Base-by-base conservation (phyloP, 768 basidiomycete genomes). In the Phaeotremella fagi region DNA sequence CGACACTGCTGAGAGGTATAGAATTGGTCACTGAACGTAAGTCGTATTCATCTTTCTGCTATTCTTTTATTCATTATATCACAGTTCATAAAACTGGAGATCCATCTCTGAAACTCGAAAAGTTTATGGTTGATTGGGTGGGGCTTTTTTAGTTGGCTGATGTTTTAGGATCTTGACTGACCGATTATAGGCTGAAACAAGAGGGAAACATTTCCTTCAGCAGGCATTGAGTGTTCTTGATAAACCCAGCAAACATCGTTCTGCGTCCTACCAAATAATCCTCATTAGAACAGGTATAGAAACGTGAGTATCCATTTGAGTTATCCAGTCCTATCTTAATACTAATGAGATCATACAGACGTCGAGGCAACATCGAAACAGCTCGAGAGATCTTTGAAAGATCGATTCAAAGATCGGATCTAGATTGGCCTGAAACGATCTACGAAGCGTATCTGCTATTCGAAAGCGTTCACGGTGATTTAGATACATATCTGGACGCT, bases 391-490 rank as follows among this genome's bases (percentile, higher is more conserved):
- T 82, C 5, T 94, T 88, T 71, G 74, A 77, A 36, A 82, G 84
- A 54, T 78, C 87, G 3, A 80, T 83, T 25, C 77, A 78, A 38
- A 86, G 86, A 70, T 82, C 85, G 45, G 62, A 71, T 25, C 63
- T 98, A 33, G 94, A 99, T 73, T 98, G 91, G 86, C 91, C 95
- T 0, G 94, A 99, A 73, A 86, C 85, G 9, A 77, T 98, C 6
- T 94, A 88, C 84, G 88, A 91, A 50, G 85, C 87, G 0, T 94
- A 89, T 87, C 66, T 85, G 16, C 75, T 80, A n/a, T 95, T 97
- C 64, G 94, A 97, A 70, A 82, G 88, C 59, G 75, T 86, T 3
- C 80, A 90, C 63, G 94, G 94, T 0, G 80, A 82, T 22, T 77
- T 88, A 14, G 77, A 81, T 25, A 82, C 83, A 3, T 42, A 56